Evolutionary conservation across 345 rosid genomes (phyloP), one percentile per base, ranked within the genome.

Genomic region (Nasturtium officinale): DNA sequence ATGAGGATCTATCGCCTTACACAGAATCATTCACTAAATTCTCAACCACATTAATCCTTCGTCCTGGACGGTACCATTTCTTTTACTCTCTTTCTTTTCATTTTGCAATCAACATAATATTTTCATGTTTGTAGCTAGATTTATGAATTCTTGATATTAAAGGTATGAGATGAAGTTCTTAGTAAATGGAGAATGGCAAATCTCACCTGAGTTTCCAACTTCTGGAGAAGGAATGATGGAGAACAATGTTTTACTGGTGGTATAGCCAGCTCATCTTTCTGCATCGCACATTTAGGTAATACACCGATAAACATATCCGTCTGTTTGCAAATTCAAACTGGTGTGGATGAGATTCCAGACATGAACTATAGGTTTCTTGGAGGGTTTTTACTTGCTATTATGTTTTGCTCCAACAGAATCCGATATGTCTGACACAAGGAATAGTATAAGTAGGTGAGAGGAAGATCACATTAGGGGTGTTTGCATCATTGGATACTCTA

Each of bases 101-200:
- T 42, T 7, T 74, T 21, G 7, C 60, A 56, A 50, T 55, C 60
- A 55, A 4, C 32, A 33, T 55, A 28, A 29, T 5, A 1, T 35
- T 15, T 38, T 35, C n/a, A 18, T 52, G 40, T 61, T 38, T 25
- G 11, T 65, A 54, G 43, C 28, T 45, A 11, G 8, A 6, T 7
- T 29, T 20, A 3, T 52, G 40, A 58, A 47, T 35, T 66, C 57
- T 46, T 51, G 55, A 17, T 42, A 58, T 18, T 5, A 55, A 74
- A 90, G 97, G 96, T 89, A 94, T 37, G 96, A 89, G 84, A 87
- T 94, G 82, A 94, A 94, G 76, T 94, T 91, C 86, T 66, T 91
- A 84, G 86, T 88, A 45, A 96, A 94, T 71, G 97, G 96, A 83
- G 90, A 89, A 70, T 94, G 98, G 97, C 89, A 73, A 6, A 47